phyloP scores from a whole-genome alignment of 768 basidiomycete genomes.

The Leccinellum albellum region DNA sequence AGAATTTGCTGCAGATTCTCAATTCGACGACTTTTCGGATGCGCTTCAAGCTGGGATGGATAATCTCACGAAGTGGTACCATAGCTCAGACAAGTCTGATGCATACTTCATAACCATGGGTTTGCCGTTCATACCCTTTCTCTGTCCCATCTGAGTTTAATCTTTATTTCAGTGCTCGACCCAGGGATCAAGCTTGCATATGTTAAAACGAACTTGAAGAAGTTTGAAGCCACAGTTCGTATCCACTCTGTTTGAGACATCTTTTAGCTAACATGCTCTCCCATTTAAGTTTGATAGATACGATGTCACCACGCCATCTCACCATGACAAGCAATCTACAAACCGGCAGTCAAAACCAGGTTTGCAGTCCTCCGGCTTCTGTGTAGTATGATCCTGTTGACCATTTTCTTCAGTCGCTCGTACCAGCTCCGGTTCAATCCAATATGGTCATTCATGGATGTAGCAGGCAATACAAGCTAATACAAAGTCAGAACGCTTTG shows the following conservation, averaged over 20 bases:
- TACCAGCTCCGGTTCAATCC: background rate
- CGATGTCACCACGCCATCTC: background rate
- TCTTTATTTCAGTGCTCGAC: background rate
- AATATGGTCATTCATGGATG: slow-evolving; percentile 2
- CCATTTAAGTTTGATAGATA: background rate
- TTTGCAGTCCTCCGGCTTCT: background rate
- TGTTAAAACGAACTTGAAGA: background rate
- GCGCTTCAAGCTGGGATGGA: background rate
- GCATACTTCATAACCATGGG: slow-evolving; percentile 4
- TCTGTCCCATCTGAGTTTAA: background rate
- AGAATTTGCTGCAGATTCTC: background rate
- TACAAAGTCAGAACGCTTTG: background rate
- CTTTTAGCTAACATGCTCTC: background rate
- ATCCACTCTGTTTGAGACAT: background rate
- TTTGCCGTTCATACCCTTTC: background rate
- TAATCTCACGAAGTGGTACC: background rate
- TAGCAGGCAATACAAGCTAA: background rate
- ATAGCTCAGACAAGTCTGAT: background rate
- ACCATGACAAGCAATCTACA: background rate
- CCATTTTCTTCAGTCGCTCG: background rate
- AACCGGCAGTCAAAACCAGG: background rate
- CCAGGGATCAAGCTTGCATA: background rate
- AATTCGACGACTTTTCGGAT: background rate
- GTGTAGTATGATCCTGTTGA: background rate
- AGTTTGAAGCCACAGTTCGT: background rate